These are phyloP conservation scores for Mucor velutinosus DNA, from an alignment of 371 early-diverging fungal species.

Conservation along the genomic window DNA sequence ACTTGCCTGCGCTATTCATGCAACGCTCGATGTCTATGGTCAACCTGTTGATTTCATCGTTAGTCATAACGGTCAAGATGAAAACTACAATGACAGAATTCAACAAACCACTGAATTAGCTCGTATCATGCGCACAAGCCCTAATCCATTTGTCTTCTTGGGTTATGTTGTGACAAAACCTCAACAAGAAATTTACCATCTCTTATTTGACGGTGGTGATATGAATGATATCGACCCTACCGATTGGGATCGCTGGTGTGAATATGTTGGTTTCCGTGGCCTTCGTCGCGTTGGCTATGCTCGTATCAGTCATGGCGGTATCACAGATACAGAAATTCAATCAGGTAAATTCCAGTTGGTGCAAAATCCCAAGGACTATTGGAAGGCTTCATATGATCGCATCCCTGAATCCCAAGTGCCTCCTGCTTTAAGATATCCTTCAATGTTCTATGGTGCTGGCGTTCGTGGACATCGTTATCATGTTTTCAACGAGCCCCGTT, in stretches of 20 bases:
- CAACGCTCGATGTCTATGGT: constrained; percentile 82
- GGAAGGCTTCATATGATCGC: constrained; percentile 64
- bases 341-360: constrained; percentile 79
- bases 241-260: constrained; percentile 85
- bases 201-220: constrained; percentile 67
- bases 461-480: constrained; percentile 78
- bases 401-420: constrained; percentile 57
- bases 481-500: constrained; percentile 78
- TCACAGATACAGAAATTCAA: constrained; percentile 88
- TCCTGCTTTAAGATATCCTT: constrained; percentile 65
- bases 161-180: constrained; percentile 86
- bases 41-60: constrained; percentile 82
- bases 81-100: constrained; percentile 73
- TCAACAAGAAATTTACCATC: constrained; percentile 64
- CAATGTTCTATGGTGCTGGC: constrained; percentile 69
- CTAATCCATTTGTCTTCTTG: constrained; percentile 78
- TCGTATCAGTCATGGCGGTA: constrained; percentile 76
- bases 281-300: constrained; percentile 77
- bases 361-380: constrained; percentile 48
- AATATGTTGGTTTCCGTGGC: constrained; percentile 82
- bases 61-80: constrained; percentile 86
- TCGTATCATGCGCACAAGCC: constrained; percentile 72
- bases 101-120: constrained; percentile 82
- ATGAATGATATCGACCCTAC: constrained; percentile 79
- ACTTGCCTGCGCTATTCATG: constrained; percentile 85